These are phyloP conservation scores for Coprinopsis strossmayeri DNA, from an alignment of 768 basidiomycete genomes.

Conservation along the genomic window DNA sequence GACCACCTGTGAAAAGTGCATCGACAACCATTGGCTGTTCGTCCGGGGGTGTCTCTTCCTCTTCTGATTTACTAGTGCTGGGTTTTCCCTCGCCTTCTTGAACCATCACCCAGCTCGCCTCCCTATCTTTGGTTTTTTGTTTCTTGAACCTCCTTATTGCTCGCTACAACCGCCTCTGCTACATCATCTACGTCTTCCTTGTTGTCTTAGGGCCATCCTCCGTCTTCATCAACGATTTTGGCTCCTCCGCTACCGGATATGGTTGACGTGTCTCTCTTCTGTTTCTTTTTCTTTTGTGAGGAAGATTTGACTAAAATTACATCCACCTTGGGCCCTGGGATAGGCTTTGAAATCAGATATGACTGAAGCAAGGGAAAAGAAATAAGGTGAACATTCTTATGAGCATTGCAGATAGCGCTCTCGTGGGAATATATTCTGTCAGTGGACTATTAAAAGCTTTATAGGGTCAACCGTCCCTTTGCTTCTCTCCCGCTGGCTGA, in stretches of 20 bases:
- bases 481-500: too few relatives aligned
- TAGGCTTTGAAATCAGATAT: constrained; percentile 63
- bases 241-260: constrained; percentile 18
- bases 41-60: constrained; percentile 53
- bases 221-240: constrained; percentile 63
- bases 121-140: constrained; percentile 34
- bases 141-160: constrained; percentile 79
- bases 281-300: constrained; percentile 72
- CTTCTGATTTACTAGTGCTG: constrained; percentile 19
- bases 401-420: too few relatives aligned
- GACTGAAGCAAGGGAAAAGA: too few relatives aligned
- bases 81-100: constrained; percentile 37
- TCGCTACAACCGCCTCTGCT: constrained; percentile 60
- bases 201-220: constrained; percentile 42
- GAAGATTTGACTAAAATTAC: constrained; percentile 74
- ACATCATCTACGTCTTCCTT: constrained; percentile 52
- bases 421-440: too few relatives aligned
- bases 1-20: constrained; percentile 56
- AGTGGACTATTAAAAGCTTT: too few relatives aligned
- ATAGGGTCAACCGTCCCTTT: too few relatives aligned
- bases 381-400: too few relatives aligned
- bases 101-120: constrained; percentile 66
- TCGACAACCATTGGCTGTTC: constrained; percentile 66
- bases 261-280: constrained; percentile 35
- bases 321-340: constrained; percentile 89